Evolutionary conservation across 1,284 basidiomycete species (phyloP), one percentile per base, ranked within the genome.

Genomic region (Ustilago loliicola): DNA sequence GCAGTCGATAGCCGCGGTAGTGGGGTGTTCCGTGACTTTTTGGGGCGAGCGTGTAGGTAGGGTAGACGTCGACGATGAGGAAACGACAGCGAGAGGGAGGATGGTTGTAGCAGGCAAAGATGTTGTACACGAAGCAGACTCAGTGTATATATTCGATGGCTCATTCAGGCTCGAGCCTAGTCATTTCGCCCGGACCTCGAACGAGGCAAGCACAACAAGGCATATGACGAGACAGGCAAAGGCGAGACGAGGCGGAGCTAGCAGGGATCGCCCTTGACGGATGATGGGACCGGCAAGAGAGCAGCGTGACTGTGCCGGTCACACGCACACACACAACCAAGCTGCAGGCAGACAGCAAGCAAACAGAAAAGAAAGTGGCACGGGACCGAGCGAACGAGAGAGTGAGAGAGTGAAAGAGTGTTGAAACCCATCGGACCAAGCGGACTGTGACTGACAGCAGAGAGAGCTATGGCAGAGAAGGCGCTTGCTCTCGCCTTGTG

Each of bases 361-460:
- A 34, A 34, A 15, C 36, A 8, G 30, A 19, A 45, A 47, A 10
- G 11, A 56, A 40, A 45, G 55, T 42, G 60, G 60, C 61, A 59
- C 36, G 50, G 36, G 36, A 50, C 62, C 62, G 57, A 55, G 10
- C 21, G 32, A 21, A 19, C 11, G 29, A 34, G 10, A 7, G n/a
- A n/a, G n/a, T n/a, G n/a, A 30, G 25, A 23, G 30, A n/a, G 9
- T 54, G 21, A 54, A 21, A 9, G 36, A 23, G 36, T 62, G 71
- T 73, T 73, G 71, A 73, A 73, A 73, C 47, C 54, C 50, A 23
- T 58, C 71, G 71, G 71, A 51, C 56, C 63, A 72, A 72, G 69
- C 69, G 69, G 69, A 55, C 55, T 66, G 61, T 13, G 52, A 10
- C 25, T 27, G 40, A 17, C 45, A 52, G 29, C 8, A 9, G n/a